Conservation (phyloP, 257 asterid species). For the Nyctanthes arbortristis region DNA sequence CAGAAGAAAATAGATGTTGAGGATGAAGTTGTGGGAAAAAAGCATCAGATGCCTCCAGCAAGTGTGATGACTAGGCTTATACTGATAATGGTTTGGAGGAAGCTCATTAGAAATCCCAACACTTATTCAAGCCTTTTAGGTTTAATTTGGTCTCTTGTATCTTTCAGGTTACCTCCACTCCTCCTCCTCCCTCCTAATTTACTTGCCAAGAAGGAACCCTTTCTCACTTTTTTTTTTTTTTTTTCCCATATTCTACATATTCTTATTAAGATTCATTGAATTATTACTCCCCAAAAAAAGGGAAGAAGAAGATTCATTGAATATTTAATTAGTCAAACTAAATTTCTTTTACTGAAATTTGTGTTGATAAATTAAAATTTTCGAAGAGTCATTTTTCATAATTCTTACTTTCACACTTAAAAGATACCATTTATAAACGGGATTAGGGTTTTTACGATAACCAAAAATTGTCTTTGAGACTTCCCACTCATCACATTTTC, state of each 20-base stretch:
- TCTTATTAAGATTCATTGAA: too few relatives aligned
- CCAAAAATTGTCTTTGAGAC: too few relatives aligned
- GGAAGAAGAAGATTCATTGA: too few relatives aligned
- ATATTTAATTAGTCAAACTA: background rate
- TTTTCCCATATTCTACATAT: background rate
- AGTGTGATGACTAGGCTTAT: slow-evolving; percentile 94
- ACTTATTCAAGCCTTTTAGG: slow-evolving; percentile 88
- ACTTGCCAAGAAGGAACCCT: background rate
- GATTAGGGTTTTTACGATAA: too few relatives aligned
- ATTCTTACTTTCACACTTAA: too few relatives aligned
- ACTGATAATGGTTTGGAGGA: slow-evolving; percentile 94
- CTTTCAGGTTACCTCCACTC: slow-evolving; percentile 59
- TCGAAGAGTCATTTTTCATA: too few relatives aligned
- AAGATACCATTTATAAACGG: too few relatives aligned
- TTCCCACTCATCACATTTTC: too few relatives aligned
- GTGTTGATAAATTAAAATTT: too few relatives aligned
- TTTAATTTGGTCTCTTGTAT: slow-evolving; percentile 80
- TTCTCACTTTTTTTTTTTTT: background rate
- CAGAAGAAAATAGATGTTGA: slow-evolving; percentile 57
- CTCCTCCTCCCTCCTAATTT: background rate
- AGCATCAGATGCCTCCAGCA: slow-evolving; percentile 91
- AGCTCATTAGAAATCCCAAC: slow-evolving; percentile 90
- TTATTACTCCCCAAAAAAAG: too few relatives aligned
- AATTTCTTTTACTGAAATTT: background rate
- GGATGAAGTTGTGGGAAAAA: slow-evolving; percentile 44